Evolutionary conservation across 2,329 filamentous ascomycete species (phyloP), one percentile per base, ranked within the genome.

Genomic region (Aureobasidium vineae): DNA sequence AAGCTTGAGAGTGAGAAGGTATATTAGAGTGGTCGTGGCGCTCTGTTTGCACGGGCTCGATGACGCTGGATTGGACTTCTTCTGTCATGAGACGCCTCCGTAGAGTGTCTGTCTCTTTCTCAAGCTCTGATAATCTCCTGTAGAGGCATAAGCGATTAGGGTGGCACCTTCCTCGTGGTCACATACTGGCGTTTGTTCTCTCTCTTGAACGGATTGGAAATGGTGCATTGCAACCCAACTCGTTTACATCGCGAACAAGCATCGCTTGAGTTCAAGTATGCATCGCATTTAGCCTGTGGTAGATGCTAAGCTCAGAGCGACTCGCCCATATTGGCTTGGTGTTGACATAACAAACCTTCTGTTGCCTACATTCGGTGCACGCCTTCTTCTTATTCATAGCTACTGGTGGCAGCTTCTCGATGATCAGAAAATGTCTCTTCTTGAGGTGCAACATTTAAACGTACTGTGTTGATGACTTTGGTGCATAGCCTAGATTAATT

Each of bases 331-430:
- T 11, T 26, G 5, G 43, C 56, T 33, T 33, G 43, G 45, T 23
- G 21, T 33, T 21, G 57, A 16, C 21, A 40, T 43, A 16, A 28
- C 57, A n/a, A 61, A 61, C 57, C 57, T 61, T 61, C n/a, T 61
- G 57, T n/a, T 61, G 57, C 21, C 57, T 49, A 38, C 57, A 61
- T 40, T 49, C 57, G n/a, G 57, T 61, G 26, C 57, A 61, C n/a
- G 57, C 57, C 57, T 61, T 61, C 43, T 61, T 61, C 57, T 50
- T 61, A 16, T 50, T 28, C 21, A 21, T 50, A 11, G 10, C 19
- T 26, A n/a, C 5, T 13, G 19, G n/a, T n/a, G 38, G 31, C 36
- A 19, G 6, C 41, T 41, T 57, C 13, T 3, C 26, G 43, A 8
- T 26, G 10, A 38, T 49, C n/a, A 61, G 15, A 11, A 4, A 26